Evolutionary conservation across 257 asterid species (phyloP), one percentile per base, ranked within the genome.

Genomic region (Pogostemon cablin): DNA sequence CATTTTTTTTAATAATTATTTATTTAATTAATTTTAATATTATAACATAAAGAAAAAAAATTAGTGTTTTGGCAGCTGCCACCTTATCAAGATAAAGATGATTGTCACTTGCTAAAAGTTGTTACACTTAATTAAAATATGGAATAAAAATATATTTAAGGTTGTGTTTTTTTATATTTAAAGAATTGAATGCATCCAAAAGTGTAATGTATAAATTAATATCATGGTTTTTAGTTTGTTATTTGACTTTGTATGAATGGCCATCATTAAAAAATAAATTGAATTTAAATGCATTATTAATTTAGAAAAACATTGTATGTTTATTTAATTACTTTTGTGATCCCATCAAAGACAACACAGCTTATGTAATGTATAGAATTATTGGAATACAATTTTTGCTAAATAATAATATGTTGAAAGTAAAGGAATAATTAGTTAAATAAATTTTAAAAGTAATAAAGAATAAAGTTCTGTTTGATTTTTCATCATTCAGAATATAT

Each of bases 21-120:
- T 8, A 37, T 69, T 72, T 5, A 41, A 64, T 20, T 7, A 58
- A n/a, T 38, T 60, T 25, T 25, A 25, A 25, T 25, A 25, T 25
- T 25, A 25, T 38, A 5, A 48, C 34, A 67, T 17, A 65, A 79
- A 75, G 67, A 46, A 6, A 6, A 65, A 49, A 60, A 42, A 52
- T 56, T 65, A 62, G 73, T 78, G 82, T 74, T 69, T 57, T 69
- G 69, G 79, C 79, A 56, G 70, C 74, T 69, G 81, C 75, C 76
- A 69, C 74, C 76, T 74, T 79, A 78, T 64, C 82, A 69, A 47
- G 74, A 71, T 75, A 75, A 65, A 71, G 58, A 55, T 38, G 44
- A 67, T 61, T 39, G 58, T 58, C 73, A 53, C 40, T 69, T 43
- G 65, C 41, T 69, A 44, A 76, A 69, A 54, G 67, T 44, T 34